These are phyloP conservation scores for Elongisporangium undulatum DNA, from an alignment of 352 stramenopile genomes.

Conservation along the genomic window DNA sequence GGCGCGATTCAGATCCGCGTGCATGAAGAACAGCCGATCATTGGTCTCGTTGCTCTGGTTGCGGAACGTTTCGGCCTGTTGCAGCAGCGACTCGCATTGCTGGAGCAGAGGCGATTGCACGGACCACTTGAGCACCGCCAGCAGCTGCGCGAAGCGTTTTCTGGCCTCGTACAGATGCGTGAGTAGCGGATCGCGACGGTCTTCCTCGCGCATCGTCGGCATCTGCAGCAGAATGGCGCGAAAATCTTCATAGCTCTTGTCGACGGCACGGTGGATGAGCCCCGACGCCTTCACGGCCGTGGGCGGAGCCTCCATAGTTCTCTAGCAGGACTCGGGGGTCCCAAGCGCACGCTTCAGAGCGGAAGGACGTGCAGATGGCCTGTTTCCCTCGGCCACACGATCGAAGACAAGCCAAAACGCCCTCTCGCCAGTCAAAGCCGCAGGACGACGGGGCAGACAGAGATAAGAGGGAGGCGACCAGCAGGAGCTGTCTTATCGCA, in stretches of 20 bases:
- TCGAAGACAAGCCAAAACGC: neutral
- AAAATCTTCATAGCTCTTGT: constrained; percentile 84
- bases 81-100: constrained; percentile 62
- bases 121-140: constrained; percentile 85
- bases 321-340: neutral
- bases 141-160: constrained; percentile 70
- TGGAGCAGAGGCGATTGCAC: constrained; percentile 73
- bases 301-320: constrained; percentile 15
- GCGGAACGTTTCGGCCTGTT: constrained; percentile 52
- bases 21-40: constrained; percentile 83
- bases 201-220: constrained; percentile 60
- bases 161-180: constrained; percentile 52
- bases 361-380: neutral
- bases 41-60: constrained; percentile 84
- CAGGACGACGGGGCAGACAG: no score
- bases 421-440: neutral
- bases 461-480: neutral
- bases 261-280: constrained; percentile 71
- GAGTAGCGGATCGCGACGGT: constrained; percentile 68
- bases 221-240: constrained; percentile 67
- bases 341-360: neutral
- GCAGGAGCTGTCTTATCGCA: neutral
- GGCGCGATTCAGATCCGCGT: constrained; percentile 72
- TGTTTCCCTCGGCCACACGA: neutral
- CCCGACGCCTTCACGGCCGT: constrained; percentile 69